Evolutionary conservation across 1,284 basidiomycete genomes (phyloP), one percentile per base, ranked within the genome.

Genomic region (Filobasidium uniguttulatum): DNA sequence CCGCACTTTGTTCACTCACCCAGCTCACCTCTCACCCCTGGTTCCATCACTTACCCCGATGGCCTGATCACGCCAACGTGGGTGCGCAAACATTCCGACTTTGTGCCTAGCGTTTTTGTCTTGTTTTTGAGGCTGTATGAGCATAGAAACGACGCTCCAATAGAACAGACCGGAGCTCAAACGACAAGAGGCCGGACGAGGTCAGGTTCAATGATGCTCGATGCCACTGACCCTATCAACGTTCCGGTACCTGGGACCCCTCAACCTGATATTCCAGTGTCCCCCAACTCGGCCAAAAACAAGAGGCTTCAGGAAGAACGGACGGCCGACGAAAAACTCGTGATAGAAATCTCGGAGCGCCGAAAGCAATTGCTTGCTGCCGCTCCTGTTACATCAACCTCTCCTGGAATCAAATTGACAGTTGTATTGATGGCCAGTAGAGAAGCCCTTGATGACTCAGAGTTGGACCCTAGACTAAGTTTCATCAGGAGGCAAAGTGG

Each of bases 51-150:
- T 14, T 78, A 87, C 64, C 93, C 93, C 0, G 93, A 98, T 64
- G 93, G 93, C 0, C 71, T 98, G 44, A 86, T 98, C 51, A 88
- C 91, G 1, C 93, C 91, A 0, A 87, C 97, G 59, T 98, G 93
- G 93, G 80, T 96, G 15, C 77, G 90, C 41, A 98, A 96, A 68
- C 91, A 97, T 62, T 84, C 86, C 0, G 81, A 87, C 7, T 78
- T 93, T 29, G 72, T 97, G 0, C 91, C 93, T 0, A 81, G 85
- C 15, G 88, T 96, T 0, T 94, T 96, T 66, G 85, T 97, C 5
- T 73, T 91, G 44, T 93, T 96, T 64, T 71, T 85, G 54, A 78
- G 83, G 44, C 73, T 97, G 53, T 87, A 76, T 62, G 87, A 93
- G 63, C 71, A 23, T 25, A 5, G 26, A 2, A 17, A 19, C 5